A percentile compares a stretch with the other conserved stretches of the same genome.
Evolutionary conservation across 805 yeast genomes (phyloP).

Genomic region (Ogataea ramenticola): DNA sequence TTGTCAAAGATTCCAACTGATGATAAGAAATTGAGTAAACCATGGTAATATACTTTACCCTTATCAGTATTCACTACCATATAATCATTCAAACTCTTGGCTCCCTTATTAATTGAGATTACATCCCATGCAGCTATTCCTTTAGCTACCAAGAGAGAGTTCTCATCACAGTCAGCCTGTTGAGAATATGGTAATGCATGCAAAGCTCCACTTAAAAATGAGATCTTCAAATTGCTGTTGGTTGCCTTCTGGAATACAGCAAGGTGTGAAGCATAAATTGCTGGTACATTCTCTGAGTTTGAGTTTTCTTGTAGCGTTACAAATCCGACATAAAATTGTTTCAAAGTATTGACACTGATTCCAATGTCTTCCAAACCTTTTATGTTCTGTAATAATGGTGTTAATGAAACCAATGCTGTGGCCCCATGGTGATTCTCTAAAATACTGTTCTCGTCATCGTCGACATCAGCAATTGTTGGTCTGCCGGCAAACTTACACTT

Average conservation of each 20-base stretch:
- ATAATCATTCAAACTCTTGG: neutral
- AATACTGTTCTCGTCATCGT: neutral
- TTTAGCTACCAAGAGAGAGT: neutral
- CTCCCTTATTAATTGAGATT: neutral
- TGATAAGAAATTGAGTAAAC: neutral
- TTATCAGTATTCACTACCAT: neutral
- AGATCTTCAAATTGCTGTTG: neutral
- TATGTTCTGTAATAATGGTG: neutral
- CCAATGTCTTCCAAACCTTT: neutral
- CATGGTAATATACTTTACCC: neutral
- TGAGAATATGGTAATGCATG: no score
- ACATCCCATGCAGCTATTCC: slow-evolving; percentile 2
- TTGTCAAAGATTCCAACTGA: neutral
- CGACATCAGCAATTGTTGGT: no score
- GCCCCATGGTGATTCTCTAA: neutral
- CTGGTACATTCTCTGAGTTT: neutral
- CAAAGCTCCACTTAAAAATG: neutral
- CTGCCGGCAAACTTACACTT: no score
- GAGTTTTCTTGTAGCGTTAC: neutral
- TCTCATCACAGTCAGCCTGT: neutral
- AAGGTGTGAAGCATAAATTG: neutral
- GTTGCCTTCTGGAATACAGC: neutral
- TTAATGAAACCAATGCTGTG: neutral
- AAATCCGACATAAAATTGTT: slow-evolving; percentile 1
- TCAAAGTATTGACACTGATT: neutral